Percentiles rank a stretch among this genome's conserved stretches.
Conservation (phyloP, 2,329 filamentous ascomycete genomes). For the Colletotrichum lindemuthianum region DNA sequence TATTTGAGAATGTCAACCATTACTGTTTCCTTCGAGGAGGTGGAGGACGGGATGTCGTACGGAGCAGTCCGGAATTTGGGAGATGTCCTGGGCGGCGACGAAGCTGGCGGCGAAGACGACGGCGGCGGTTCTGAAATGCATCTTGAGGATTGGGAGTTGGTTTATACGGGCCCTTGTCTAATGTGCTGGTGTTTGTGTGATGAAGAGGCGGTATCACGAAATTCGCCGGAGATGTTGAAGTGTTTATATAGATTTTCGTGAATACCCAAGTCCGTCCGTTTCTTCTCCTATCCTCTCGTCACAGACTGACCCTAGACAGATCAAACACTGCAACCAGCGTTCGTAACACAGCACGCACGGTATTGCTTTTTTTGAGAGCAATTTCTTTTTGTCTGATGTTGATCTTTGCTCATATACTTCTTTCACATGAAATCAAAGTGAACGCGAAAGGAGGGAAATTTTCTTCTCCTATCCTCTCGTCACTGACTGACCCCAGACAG, state of each 20-base stretch:
- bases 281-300: background rate
- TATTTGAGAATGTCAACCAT: background rate
- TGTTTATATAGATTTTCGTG: conserved; percentile 17
- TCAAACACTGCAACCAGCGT: too few species aligned
- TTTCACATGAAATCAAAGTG: conserved; percentile 30
- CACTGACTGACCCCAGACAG: too few species aligned
- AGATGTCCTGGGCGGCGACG: conserved; percentile 37
- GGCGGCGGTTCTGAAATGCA: conserved; percentile 40
- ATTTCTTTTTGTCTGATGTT: too few species aligned
- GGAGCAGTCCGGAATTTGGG: conserved; percentile 19
- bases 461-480: background rate
- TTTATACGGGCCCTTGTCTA: background rate
- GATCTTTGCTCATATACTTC: background rate
- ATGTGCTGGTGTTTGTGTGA: conserved; percentile 5
- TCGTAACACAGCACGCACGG: too few species aligned
- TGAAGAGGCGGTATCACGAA: conserved; percentile 14
- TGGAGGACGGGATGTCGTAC: background rate
- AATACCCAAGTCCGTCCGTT: too few species aligned
- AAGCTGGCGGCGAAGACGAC: conserved; percentile 38
- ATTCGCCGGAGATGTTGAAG: background rate
- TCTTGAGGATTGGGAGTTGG: conserved; percentile 33
- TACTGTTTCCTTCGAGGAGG: background rate
- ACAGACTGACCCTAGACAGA: too few species aligned
- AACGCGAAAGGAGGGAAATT: conserved; percentile 4
- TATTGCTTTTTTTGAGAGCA: too few species aligned